Evolutionary conservation across 1,284 basidiomycete genomes (phyloP), one percentile per base, ranked within the genome.

Genomic region (Somion occarium): DNA sequence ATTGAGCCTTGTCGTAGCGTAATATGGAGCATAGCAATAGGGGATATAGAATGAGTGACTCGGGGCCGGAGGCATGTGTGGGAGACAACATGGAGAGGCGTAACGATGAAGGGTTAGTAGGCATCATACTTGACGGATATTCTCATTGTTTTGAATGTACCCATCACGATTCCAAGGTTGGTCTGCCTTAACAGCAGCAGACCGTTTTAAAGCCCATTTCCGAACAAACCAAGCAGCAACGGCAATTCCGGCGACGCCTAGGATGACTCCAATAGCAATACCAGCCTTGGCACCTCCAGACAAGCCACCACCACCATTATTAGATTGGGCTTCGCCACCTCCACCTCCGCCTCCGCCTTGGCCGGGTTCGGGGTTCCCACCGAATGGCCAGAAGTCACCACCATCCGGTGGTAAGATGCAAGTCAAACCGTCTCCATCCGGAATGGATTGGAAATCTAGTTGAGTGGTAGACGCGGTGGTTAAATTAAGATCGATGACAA

Each of bases 321-420:
- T n/a, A 23, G 18, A n/a, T 25, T 18, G 12, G 19, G 5, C 27
- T 9, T 13, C 44, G 18, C 34, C 30, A 20, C n/a, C 44, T 18
- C 52, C 19, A 2, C 27, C 37, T 1, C 63, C 50, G 2, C 49
- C 46, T 15, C 54, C 39, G 18, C 50, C 46, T 7, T 62, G 58
- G 38, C 51, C 49, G 38, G 65, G 51, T 25, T 61, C 61, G 18
- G 81, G 79, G 52, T 77, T 80, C 0, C 73, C 73, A 7, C 83
- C 83, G 55, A 78, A 85, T 0, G 86, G 86, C 87, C 86, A 88
- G 60, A 72, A 86, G 61, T 82, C 76, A n/a, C 85, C 85, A 22
- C 78, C 79, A 37, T 72, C 68, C 1, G 85, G 85, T 13, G 86
- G 84, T 12, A 78, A 55, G 52, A 89, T 78, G 56, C 85, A 89